Conservation (phyloP, 345 rosid species). For the Limnanthes douglasii region DNA sequence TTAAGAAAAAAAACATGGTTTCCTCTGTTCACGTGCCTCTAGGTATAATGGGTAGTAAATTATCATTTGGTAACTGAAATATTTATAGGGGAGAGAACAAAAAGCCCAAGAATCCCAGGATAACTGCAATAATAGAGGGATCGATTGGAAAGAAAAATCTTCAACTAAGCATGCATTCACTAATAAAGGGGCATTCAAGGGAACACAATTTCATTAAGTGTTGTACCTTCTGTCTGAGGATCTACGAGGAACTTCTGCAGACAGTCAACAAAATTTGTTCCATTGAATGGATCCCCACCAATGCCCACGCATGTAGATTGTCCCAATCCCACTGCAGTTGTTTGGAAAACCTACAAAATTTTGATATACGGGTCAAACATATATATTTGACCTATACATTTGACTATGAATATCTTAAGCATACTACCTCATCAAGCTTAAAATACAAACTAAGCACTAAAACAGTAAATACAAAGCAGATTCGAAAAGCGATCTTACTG, state of each 20-base stretch:
- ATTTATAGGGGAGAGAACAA: not conserved
- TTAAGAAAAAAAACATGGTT: not conserved
- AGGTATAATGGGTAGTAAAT: not conserved
- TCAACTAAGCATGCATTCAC: no score
- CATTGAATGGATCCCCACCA: conserved; percentile 90
- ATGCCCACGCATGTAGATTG: conserved; percentile 90
- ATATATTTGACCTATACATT: no score
- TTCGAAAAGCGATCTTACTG: conserved; percentile 33
- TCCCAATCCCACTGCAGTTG: conserved; percentile 78
- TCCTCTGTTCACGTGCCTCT: not conserved
- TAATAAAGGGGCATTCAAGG: no score
- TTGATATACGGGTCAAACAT: no score
- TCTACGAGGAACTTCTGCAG: conserved; percentile 56
- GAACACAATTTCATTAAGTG: no score
- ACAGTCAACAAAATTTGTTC: conserved; percentile 88
- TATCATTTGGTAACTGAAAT: conserved; percentile 4
- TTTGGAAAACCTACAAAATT: conserved; percentile 87
- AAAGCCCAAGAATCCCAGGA: not conserved
- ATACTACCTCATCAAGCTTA: no score
- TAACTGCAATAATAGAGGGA: not conserved
- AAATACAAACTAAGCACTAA: conserved; percentile 1
- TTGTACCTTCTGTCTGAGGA: conserved; percentile 79
- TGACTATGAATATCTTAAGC: no score
- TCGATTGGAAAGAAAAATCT: not conserved
- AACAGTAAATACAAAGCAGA: not conserved